Evolutionary conservation across 2,329 filamentous ascomycete genomes (phyloP), one percentile per base, ranked within the genome.

Genomic region (Didymellaceae sp.): DNA sequence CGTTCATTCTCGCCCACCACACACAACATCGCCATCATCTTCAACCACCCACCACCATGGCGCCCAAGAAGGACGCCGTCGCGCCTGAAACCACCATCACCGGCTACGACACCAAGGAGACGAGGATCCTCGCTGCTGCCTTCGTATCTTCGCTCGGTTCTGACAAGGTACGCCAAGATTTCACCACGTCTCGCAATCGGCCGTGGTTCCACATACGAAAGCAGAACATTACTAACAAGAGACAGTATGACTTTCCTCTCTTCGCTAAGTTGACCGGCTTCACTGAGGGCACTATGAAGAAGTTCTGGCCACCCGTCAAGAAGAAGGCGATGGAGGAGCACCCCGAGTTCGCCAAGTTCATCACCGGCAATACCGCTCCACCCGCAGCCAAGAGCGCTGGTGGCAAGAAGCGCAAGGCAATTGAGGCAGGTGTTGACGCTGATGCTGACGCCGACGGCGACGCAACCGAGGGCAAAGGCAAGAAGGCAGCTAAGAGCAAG

Each of bases 221-320:
- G 22, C 11, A 22, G 10, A 18, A 22, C 3, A 2, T 6, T 2
- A 20, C 43, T 57, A 31, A 51, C 25, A 28, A 1, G 6, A 4
- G 2, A 14, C 31, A 70, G 67, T 67, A 61, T 45, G 61, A 72
- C 51, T 72, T 63, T 28, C 57, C 64, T 0, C 18, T 66, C 10
- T 67, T 72, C 61, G 62, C 62, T 0, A 54, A 34, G 4, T 52
- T 72, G 2, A 65, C 66, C 0, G 60, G 62, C 33, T 66, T 69
- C 54, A 71, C 68, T 0, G 52, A 52, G 13, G 66, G 67, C 24
- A 59, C 65, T 0, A 60, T 69, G 35, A 67, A 68, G 59, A 72
- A 72, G 61, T 64, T 70, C 33, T 68, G 60, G 57, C 69, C 69
- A 0, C 60, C 59, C 0, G 49, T 68, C 39, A 72, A 71, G 62